Evolutionary conservation across 495 filamentous ascomycete genomes (phyloP).

Genomic region (Cryomyces minteri): DNA sequence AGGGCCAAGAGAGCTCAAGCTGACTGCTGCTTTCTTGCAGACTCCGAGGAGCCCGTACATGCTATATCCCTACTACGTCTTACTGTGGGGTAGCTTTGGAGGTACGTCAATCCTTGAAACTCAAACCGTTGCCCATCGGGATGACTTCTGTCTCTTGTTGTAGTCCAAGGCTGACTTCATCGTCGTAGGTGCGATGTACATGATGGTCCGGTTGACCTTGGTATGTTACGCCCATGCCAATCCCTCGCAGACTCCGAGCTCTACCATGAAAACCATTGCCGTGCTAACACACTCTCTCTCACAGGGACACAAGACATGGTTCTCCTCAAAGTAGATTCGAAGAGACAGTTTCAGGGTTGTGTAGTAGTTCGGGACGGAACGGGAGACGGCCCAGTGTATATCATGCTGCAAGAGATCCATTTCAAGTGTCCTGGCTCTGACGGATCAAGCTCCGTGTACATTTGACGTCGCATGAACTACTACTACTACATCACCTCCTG

Average conservation of each 20-base stretch:
- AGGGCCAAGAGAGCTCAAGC: neutral
- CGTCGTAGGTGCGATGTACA: constrained; percentile 29
- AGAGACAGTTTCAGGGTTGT: no score
- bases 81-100: constrained; percentile 42
- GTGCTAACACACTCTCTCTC: constrained; percentile 8
- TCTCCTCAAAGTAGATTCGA: constrained; percentile 39
- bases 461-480: no score
- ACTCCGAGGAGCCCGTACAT: constrained; percentile 44
- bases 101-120: constrained; percentile 15
- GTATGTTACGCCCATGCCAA: constrained; percentile 20
- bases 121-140: neutral
- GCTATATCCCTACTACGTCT: constrained; percentile 55
- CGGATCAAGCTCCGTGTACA: no score
- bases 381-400: no score
- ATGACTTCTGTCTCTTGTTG: neutral
- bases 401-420: no score
- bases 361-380: no score
- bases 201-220: constrained; percentile 37
- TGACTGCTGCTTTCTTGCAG: constrained; percentile 17
- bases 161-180: neutral
- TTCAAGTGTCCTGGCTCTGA: no score
- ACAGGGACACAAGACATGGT: constrained; percentile 80
- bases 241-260: neutral
- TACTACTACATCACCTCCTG: no score
- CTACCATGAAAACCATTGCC: constrained; percentile 4